These are phyloP conservation scores for Sporothrix euskadiensis DNA, from an alignment of 2,329 filamentous ascomycete genomes.

Conservation along the genomic window DNA sequence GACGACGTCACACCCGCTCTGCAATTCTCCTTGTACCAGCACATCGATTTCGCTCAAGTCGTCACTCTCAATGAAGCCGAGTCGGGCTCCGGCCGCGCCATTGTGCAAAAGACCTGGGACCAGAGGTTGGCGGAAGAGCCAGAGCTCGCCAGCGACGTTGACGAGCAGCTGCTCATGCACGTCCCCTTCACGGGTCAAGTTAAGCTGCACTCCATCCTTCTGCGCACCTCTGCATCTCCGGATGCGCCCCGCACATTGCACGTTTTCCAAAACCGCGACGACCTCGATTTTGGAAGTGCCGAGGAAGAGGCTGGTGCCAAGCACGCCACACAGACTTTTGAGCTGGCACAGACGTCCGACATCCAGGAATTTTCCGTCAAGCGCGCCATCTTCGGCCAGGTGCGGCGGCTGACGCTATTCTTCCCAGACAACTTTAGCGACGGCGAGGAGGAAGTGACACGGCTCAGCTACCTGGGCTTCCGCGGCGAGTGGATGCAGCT, in stretches of 20 bases:
- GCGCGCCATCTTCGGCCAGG: conserved; percentile 83
- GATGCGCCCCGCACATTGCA: conserved; percentile 80
- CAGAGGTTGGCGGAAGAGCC: conserved; percentile 71
- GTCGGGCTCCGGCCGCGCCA: conserved; percentile 66
- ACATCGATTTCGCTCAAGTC: conserved; percentile 86
- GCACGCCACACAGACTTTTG: conserved; percentile 62
- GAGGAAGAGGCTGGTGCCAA: conserved; percentile 62
- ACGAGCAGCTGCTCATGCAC: conserved; percentile 91
- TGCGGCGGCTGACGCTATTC: conserved; percentile 81
- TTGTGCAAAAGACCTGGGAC: conserved; percentile 89
- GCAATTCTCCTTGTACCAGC: conserved; percentile 85
- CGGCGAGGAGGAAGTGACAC: conserved; percentile 77
- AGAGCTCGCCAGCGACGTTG: conserved; percentile 80
- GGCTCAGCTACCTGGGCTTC: conserved; percentile 83
- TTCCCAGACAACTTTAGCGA: conserved; percentile 87
- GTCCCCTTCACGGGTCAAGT: conserved; percentile 95
- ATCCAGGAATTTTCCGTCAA: conserved; percentile 86
- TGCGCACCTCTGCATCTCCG: conserved; percentile 72
- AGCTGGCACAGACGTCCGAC: conserved; percentile 74
- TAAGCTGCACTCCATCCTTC: conserved; percentile 83
- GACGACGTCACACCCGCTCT: conserved; percentile 91
- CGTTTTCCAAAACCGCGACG: conserved; percentile 81
- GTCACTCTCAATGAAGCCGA: conserved; percentile 79
- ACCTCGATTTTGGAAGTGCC: conserved; percentile 80
- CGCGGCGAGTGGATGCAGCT: conserved; percentile 91